Evolutionary conservation across 208 protist genomes (phyloP).

Genomic region (Wallacemonas sp.): DNA sequence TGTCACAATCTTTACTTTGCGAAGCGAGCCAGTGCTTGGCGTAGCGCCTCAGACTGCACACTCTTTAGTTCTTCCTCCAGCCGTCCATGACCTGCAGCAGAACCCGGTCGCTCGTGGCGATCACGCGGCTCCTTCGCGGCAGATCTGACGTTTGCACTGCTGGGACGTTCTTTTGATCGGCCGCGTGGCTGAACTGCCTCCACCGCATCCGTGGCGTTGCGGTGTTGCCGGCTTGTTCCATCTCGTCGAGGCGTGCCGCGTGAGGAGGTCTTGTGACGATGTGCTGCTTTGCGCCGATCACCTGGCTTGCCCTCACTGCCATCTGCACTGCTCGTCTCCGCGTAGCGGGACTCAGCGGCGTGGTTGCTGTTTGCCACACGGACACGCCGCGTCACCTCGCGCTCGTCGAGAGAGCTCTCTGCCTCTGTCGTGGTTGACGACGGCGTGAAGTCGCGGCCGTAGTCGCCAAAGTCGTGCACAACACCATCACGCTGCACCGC

Average conservation of each 20-base stretch:
- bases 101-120: background rate
- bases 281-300: background rate
- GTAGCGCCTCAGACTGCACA: constrained; percentile 3
- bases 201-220: too few species aligned
- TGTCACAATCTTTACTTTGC: background rate
- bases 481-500: background rate
- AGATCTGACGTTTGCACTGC: too few species aligned
- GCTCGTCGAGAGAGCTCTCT: constrained; percentile 1
- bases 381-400: background rate
- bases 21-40: background rate
- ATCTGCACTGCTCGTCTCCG: background rate
- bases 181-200: too few species aligned
- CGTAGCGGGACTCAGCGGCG: background rate
- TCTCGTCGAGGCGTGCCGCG: too few species aligned
- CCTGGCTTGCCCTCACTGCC: background rate
- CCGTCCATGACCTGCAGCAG: background rate
- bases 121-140: background rate
- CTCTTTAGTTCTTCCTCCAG: constrained; percentile 1
- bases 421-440: constrained; percentile 9
- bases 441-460: constrained; percentile 6
- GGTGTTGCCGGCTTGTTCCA: too few species aligned
- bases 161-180: too few species aligned
- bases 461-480: background rate
- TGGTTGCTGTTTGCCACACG: background rate
- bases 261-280: too few species aligned